Conservation (phyloP, 1,284 basidiomycete genomes). For the Bondarzewia mesenterica region DNA sequence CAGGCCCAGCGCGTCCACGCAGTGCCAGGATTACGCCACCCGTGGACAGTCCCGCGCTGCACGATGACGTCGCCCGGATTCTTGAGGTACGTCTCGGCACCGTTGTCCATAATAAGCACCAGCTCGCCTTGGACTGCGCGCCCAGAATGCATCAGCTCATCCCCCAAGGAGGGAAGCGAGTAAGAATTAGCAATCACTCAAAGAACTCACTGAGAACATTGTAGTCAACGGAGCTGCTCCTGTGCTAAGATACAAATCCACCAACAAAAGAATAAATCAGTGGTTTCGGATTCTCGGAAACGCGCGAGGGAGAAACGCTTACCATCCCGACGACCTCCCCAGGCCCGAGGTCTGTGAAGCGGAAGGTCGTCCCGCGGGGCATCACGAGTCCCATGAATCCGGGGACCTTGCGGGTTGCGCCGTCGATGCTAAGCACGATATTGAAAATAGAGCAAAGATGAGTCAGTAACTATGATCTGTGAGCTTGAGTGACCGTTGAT, state of each 20-base stretch:
- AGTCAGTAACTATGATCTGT: background rate
- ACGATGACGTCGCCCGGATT: slow-evolving; percentile 50
- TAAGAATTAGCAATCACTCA: too few relatives aligned
- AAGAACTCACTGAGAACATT: slow-evolving; percentile 47
- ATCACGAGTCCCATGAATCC: slow-evolving; percentile 35
- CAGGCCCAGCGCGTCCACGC: slow-evolving; percentile 47
- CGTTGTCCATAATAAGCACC: slow-evolving; percentile 48
- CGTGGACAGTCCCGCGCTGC: slow-evolving; percentile 52
- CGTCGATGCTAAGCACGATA: slow-evolving; percentile 36
- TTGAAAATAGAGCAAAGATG: background rate
- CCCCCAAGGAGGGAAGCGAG: background rate
- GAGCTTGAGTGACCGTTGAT: background rate
- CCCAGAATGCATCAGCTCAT: background rate
- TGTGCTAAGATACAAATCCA: slow-evolving; percentile 24
- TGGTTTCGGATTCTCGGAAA: too few relatives aligned
- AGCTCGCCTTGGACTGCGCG: slow-evolving; percentile 47
- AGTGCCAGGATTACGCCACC: slow-evolving; percentile 50
- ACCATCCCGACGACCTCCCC: slow-evolving; percentile 45
- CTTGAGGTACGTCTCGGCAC: slow-evolving; percentile 42
- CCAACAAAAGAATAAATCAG: too few relatives aligned
- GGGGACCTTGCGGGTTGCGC: slow-evolving; percentile 32
- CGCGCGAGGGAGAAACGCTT: slow-evolving; percentile 8
- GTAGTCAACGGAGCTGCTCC: slow-evolving; percentile 49
- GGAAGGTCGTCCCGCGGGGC: slow-evolving; percentile 38
- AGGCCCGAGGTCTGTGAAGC: slow-evolving; percentile 51